phyloP scores from a whole-genome alignment of 208 protist genomes.

The Acanthamoeba lenticulata region DNA sequence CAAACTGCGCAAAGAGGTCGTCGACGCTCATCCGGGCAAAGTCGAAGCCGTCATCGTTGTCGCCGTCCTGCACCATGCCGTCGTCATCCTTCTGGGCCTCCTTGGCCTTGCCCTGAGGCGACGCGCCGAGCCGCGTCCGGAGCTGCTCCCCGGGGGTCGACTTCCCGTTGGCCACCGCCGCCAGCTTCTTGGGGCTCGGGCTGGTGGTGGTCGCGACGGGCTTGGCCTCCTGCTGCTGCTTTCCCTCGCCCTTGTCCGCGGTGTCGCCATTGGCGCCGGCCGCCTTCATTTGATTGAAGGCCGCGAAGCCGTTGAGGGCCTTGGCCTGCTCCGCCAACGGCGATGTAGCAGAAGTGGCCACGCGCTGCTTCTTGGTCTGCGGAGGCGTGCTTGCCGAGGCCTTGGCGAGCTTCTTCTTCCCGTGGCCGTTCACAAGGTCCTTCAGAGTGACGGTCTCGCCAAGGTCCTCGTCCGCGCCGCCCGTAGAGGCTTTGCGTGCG shows the following conservation, averaged over 20 bases:
- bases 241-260: not conserved
- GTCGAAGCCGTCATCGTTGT: not conserved
- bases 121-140: not conserved
- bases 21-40: not conserved
- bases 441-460: not conserved
- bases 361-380: not conserved
- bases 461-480: not conserved
- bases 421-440: not conserved
- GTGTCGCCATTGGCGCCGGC: not conserved
- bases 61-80: not conserved
- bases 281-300: slow-evolving; percentile 26
- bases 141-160: not conserved
- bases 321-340: not conserved
- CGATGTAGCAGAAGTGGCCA: not conserved
- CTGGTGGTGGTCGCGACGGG: not conserved
- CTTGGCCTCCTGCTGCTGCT: not conserved
- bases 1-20: slow-evolving; percentile 25
- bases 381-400: not conserved
- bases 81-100: not conserved
- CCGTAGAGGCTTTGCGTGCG: too few species aligned
- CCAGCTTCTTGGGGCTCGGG: not conserved
- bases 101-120: slow-evolving; percentile 18
- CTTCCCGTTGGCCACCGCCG: not conserved
- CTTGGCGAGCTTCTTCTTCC: too few species aligned
- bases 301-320: not conserved